These are phyloP conservation scores for Globisporangium nunn DNA, from an alignment of 352 stramenopile species.

Conservation along the genomic window DNA sequence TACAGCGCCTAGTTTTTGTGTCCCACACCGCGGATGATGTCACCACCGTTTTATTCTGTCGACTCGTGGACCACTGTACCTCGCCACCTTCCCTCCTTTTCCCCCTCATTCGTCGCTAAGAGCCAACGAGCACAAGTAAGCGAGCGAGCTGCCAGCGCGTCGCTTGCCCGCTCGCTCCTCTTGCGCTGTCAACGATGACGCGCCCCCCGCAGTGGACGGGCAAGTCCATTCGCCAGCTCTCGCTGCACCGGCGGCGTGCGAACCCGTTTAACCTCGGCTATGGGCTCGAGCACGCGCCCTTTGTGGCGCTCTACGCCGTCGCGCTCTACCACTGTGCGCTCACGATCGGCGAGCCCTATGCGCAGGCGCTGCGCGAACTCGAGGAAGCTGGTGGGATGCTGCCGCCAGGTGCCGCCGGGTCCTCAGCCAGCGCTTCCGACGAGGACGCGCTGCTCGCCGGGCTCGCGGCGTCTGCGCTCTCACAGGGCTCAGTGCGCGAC, in stretches of 20 bases:
- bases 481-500: constrained; percentile 53
- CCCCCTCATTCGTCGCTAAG: not conserved
- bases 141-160: too few relatives aligned
- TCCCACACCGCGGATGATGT: not conserved
- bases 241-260: constrained; percentile 45
- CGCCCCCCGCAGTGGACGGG: constrained; percentile 53
- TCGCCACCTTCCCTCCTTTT: not conserved
- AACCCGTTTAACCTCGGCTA: constrained; percentile 58
- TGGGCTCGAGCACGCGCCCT: constrained; percentile 63
- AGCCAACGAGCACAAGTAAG: too few relatives aligned
- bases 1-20: not conserved
- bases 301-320: constrained; percentile 62
- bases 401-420: constrained; percentile 6
- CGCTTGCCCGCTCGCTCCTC: not conserved
- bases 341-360: constrained; percentile 60
- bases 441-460: constrained; percentile 35
- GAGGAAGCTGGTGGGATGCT: constrained; percentile 53
- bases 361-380: constrained; percentile 66
- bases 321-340: constrained; percentile 63
- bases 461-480: constrained; percentile 62
- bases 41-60: not conserved
- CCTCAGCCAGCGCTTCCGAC: constrained; percentile 16
- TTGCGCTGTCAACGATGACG: constrained; percentile 13
- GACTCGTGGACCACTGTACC: not conserved
- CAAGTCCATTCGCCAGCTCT: constrained; percentile 61